Percentiles rank a stretch among this genome's conserved stretches.
Evolutionary conservation across 2,329 filamentous ascomycete genomes (phyloP).

Genomic region (Immersiporthe knoxdaviesiana): DNA sequence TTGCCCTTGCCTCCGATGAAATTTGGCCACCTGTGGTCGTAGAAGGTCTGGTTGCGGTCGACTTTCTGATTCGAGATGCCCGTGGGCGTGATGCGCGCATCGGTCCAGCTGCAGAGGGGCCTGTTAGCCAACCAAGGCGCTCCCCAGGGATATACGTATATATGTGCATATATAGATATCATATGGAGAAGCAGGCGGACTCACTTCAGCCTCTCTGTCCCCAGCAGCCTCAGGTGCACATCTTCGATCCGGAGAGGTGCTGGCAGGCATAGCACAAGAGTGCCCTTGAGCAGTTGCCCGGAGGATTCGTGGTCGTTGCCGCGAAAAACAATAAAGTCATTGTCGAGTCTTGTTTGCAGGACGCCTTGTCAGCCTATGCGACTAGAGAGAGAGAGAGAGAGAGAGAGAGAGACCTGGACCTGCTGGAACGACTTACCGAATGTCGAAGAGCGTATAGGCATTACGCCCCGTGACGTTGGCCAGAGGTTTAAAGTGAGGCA

Average conservation of each 20-base stretch:
- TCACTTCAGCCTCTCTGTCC: conserved; percentile 70
- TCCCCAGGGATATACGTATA: neutral
- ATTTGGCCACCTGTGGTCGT: conserved; percentile 69
- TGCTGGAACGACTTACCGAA: conserved; percentile 51
- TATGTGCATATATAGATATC: neutral
- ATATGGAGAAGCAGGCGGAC: conserved; percentile 38
- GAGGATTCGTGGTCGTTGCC: conserved; percentile 75
- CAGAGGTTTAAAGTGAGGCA: conserved; percentile 62
- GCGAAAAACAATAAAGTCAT: conserved; percentile 78
- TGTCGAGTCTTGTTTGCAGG: conserved; percentile 63
- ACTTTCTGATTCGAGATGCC: conserved; percentile 63
- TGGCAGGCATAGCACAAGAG: conserved; percentile 73
- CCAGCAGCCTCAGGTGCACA: conserved; percentile 71
- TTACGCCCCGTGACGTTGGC: conserved; percentile 54
- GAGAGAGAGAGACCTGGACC: conserved; percentile 5
- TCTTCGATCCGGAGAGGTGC: conserved; percentile 72
- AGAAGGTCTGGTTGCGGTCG: conserved; percentile 62
- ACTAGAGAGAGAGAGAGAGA: neutral
- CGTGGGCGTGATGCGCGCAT: conserved; percentile 57
- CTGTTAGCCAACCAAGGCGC: conserved; percentile 27
- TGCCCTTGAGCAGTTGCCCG: conserved; percentile 74
- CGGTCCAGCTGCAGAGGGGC: conserved; percentile 51
- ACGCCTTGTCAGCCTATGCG: conserved; percentile 20
- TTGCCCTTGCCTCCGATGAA: conserved; percentile 64
- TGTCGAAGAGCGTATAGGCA: conserved; percentile 60